phyloP scores from a whole-genome alignment of 2,329 filamentous ascomycete genomes.

The Fusarium lyarnte region DNA sequence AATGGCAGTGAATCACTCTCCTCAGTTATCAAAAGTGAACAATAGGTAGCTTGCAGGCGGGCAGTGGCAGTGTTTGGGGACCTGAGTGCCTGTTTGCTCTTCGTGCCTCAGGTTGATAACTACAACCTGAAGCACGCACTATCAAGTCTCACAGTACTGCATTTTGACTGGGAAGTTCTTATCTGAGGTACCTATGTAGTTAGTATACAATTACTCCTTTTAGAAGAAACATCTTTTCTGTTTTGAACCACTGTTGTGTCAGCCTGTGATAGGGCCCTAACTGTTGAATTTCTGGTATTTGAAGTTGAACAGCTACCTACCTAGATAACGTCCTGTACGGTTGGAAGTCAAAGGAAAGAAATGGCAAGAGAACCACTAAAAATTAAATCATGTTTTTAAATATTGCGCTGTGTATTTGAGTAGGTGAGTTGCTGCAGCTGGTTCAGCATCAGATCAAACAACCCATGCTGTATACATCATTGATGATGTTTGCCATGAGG shows the following conservation, averaged over 20 bases:
- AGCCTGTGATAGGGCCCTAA: neutral
- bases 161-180: neutral
- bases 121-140: neutral
- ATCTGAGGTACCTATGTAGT: neutral
- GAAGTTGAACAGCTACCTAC: no score
- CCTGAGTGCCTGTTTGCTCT: neutral
- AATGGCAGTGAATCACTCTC: conserved; percentile 20
- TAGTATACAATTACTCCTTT: neutral
- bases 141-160: neutral
- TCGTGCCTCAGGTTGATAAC: neutral
- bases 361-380: neutral
- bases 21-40: neutral
- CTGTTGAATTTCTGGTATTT: neutral
- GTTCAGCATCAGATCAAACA: neutral
- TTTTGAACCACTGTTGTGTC: neutral
- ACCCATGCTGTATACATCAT: neutral
- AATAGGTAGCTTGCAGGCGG: neutral
- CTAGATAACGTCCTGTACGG: neutral
- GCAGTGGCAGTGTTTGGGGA: neutral
- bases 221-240: neutral
- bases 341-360: neutral
- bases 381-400: rapidly evolving
- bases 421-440: neutral
- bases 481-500: neutral
- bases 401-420: neutral